A percentile compares a stretch with the other conserved stretches of the same genome.
phyloP scores from a whole-genome alignment of 2,329 filamentous ascomycete species.

The Xenosphaeropsis pyriputrescens region DNA sequence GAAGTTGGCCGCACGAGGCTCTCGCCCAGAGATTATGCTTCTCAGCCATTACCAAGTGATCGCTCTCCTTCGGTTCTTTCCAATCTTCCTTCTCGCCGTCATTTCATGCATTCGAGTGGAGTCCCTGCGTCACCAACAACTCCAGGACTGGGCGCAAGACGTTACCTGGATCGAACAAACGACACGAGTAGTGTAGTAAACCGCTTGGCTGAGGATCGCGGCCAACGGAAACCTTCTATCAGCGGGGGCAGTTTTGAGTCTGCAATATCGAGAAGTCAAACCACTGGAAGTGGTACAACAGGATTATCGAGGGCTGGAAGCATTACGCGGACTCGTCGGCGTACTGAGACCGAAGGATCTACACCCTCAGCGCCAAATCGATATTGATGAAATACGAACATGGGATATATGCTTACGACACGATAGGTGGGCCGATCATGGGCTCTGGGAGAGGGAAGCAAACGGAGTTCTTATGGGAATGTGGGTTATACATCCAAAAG shows the following conservation, averaged over 20 bases:
- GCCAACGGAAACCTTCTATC: constrained; percentile 29
- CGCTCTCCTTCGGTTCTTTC: constrained; percentile 22
- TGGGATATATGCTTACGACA: too few relatives aligned
- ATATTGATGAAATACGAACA: too few relatives aligned
- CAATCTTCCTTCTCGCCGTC: constrained; percentile 36
- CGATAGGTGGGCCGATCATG: too few relatives aligned
- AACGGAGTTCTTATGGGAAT: too few relatives aligned
- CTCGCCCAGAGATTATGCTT: constrained; percentile 23
- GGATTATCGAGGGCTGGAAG: not conserved
- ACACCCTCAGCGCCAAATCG: too few relatives aligned
- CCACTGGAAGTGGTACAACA: not conserved
- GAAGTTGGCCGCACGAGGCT: constrained; percentile 29
- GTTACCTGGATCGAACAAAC: constrained; percentile 32
- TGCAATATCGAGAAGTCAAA: not conserved
- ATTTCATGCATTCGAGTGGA: constrained; percentile 29
- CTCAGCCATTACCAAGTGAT: constrained; percentile 19
- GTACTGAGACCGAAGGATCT: too few relatives aligned
- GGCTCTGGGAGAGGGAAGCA: too few relatives aligned
- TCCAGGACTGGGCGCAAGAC: constrained; percentile 22
- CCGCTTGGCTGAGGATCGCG: constrained; percentile 24
- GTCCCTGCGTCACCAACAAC: constrained; percentile 23
- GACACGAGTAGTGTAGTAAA: constrained; percentile 22
- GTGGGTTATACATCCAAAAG: too few relatives aligned
- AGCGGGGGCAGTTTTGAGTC: not conserved
- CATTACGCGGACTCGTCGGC: not conserved